phyloP scores from a whole-genome alignment of 208 protist genomes.

The Leishmania tropica region DNA sequence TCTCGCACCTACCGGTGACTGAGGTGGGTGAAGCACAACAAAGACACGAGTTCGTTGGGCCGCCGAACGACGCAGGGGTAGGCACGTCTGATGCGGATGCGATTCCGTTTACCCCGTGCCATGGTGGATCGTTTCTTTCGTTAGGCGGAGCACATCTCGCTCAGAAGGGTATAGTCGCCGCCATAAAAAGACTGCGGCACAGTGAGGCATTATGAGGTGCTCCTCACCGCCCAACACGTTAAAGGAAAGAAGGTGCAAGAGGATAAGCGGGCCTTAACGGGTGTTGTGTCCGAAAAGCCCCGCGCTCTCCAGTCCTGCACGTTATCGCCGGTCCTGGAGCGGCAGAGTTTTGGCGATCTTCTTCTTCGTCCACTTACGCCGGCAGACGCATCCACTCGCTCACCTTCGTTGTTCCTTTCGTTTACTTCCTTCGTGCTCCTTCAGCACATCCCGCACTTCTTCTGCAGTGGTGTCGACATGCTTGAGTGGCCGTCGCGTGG shows the following conservation, averaged over 20 bases:
- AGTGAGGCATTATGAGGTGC: no score
- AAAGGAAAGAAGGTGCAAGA: neutral
- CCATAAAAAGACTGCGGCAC: no score
- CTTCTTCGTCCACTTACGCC: neutral
- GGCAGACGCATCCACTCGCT: neutral
- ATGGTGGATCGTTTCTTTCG: no score
- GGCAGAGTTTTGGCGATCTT: neutral
- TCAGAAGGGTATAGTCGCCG: no score
- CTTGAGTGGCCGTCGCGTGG: no score
- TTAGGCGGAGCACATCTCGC: no score
- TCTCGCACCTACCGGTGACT: neutral
- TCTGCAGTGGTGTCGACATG: neutral
- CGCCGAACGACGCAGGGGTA: no score
- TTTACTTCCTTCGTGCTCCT: neutral
- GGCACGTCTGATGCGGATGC: neutral
- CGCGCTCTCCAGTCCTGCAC: no score
- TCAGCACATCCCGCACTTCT: constrained; percentile 33
- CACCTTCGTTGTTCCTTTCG: neutral
- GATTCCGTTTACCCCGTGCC: no score
- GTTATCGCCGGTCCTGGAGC: neutral
- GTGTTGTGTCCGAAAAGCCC: neutral
- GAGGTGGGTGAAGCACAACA: neutral
- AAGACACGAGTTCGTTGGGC: no score
- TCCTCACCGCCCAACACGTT: neutral
- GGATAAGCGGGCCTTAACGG: neutral